Base-by-base conservation (phyloP, 805 yeast genomes). In the Hanseniaspora vineae region DNA sequence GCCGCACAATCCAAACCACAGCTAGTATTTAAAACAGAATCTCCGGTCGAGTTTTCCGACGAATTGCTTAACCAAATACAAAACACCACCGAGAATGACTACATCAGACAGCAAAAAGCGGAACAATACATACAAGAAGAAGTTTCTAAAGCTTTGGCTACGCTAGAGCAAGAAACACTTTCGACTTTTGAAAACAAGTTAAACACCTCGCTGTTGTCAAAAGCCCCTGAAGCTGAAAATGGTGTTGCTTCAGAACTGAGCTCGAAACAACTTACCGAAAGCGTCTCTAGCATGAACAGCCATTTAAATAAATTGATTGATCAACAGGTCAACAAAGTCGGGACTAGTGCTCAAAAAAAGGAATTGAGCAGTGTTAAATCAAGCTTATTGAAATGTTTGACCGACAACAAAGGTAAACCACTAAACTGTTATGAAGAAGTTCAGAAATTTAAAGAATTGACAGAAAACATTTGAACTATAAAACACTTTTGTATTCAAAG, bases 381-480 rank as follows among this genome's bases (percentile, higher is more conserved):
- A 8, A 56, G 68, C 11, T 77, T 87, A 23, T 66, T 73, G 23
- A 57, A 66, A 40, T 86, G 96, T 62, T 70, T 86, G 58, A 44
- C 58, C 14, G 73, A 73, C 44, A 81, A 80, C 61, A 65, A 72
- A 52, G 82, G 78, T 19, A 78, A 72, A 60, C 80, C 84, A 19
- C 72, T 86, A 61, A 80, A 83, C 62, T 86, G 96, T 62, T 83
- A 88, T 81, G 85, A 82, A 39, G 84, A 83, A 58, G 84, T 84
- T 17, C 77, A 81, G 58, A 66, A 71, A 48, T 85, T 86, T 64
- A 50, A 50, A 40, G 50, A 43, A 32, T 29, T 44, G 4, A 15
- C 40, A 10, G 40, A 14, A n/a, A 17, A 5, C n/a, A 14, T 37
- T 17, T 37, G n/a, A 10, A 17, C 8, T 23, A 23, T 8, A 5